Conservation (phyloP, 768 basidiomycete genomes). For the Chalciporus chontae region DNA sequence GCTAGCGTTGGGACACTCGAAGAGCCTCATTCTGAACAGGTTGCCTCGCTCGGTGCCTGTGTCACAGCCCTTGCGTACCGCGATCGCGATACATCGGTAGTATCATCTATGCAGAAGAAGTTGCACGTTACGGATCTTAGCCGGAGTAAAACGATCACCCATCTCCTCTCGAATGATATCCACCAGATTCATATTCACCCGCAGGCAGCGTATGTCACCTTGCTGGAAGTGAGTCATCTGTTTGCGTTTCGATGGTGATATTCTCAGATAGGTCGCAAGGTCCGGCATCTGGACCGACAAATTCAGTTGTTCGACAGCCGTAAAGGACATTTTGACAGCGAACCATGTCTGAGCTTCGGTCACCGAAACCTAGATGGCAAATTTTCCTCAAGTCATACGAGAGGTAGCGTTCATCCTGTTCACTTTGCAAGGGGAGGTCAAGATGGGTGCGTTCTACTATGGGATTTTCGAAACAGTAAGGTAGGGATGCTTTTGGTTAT, state of each 20-base stretch:
- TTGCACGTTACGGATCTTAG: conserved; percentile 38
- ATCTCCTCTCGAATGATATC: conserved; percentile 37
- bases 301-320: conserved; percentile 48
- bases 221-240: conserved; percentile 44
- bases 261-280: conserved; percentile 30
- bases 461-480: conserved; percentile 50
- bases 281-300: conserved; percentile 48
- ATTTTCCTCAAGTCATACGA: conserved; percentile 27
- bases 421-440: conserved; percentile 46
- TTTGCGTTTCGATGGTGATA: conserved; percentile 6
- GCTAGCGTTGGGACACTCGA: conserved; percentile 18
- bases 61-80: conserved; percentile 40
- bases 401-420: conserved; percentile 38
- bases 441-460: conserved; percentile 42
- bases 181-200: conserved; percentile 47
- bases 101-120: conserved; percentile 34
- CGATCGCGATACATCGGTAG: conserved; percentile 30
- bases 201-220: conserved; percentile 38
- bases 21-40: conserved; percentile 23
- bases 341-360: conserved; percentile 45
- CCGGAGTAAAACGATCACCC: conserved; percentile 27
- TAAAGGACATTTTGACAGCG: conserved; percentile 34
- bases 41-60: conserved; percentile 29
- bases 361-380: conserved; percentile 28
- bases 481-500: conserved; percentile 28